Conservation (phyloP, 1,284 basidiomycete species). For the Rhodotorula sp. region DNA sequence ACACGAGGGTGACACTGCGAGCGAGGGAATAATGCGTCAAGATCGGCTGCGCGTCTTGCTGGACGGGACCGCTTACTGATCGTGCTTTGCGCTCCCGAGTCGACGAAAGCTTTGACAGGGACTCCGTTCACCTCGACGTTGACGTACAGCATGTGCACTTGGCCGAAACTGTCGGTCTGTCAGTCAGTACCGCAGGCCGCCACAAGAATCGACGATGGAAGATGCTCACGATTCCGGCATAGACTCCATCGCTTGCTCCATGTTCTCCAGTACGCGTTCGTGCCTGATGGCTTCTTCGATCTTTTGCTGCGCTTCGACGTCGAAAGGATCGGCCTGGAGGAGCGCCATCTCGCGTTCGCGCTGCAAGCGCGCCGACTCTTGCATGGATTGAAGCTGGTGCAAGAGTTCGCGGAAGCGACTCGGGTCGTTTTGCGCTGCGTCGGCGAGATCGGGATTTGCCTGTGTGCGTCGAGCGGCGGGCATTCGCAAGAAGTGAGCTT, state of each 20-base stretch:
- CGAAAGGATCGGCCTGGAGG: constrained; percentile 46
- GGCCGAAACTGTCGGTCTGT: constrained; percentile 64
- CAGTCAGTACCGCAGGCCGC: neutral
- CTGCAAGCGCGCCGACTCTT: constrained; percentile 49
- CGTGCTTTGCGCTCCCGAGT: constrained; percentile 93
- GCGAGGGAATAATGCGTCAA: constrained; percentile 10
- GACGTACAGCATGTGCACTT: constrained; percentile 90
- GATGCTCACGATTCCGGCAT: constrained; percentile 51
- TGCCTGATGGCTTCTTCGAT: constrained; percentile 93
- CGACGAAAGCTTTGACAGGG: constrained; percentile 92
- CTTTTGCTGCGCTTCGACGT: constrained; percentile 81
- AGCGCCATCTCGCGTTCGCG: constrained; percentile 56
- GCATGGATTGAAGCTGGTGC: constrained; percentile 39
- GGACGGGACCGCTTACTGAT: constrained; percentile 67
- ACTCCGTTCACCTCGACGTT: constrained; percentile 84
- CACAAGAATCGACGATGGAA: too few relatives aligned
- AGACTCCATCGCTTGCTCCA: constrained; percentile 80
- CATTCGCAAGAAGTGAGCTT: neutral
- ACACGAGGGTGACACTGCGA: constrained; percentile 84
- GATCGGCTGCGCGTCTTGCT: neutral
- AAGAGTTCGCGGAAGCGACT: constrained; percentile 66
- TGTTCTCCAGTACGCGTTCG: constrained; percentile 80
- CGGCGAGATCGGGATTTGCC: constrained; percentile 74
- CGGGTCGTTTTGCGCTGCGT: constrained; percentile 67
- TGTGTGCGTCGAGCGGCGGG: constrained; percentile 45